phyloP scores from a whole-genome alignment of 768 basidiomycete species.

The Panellus pusillus region DNA sequence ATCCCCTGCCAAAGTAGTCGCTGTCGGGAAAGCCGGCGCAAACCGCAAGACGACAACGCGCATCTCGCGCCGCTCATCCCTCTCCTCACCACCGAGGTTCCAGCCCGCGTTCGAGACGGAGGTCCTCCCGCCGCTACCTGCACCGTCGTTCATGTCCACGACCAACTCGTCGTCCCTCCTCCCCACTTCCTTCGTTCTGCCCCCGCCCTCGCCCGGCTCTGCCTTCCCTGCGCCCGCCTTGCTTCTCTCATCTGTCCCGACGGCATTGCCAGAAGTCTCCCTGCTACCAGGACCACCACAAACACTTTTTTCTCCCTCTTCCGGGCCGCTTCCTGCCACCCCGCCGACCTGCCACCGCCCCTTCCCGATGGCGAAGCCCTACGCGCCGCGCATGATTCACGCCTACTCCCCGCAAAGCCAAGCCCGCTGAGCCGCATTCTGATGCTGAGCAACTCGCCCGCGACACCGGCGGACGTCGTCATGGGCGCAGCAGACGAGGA shows the following conservation, averaged over 20 bases:
- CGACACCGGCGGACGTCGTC: slow-evolving; percentile 28
- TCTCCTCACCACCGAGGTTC: slow-evolving; percentile 27
- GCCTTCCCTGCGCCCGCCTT: slow-evolving; percentile 56
- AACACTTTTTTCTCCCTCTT: too few species aligned
- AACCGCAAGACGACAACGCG: slow-evolving; percentile 42
- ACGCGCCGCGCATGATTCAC: slow-evolving; percentile 68
- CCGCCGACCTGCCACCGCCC: slow-evolving; percentile 36
- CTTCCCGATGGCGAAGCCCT: slow-evolving; percentile 73
- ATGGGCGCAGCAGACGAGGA: too few species aligned
- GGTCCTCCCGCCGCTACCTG: slow-evolving; percentile 35
- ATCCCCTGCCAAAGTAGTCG: slow-evolving; percentile 45
- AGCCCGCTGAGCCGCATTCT: slow-evolving; percentile 81
- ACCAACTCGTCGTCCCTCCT: slow-evolving; percentile 45
- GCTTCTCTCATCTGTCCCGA: slow-evolving; percentile 29
- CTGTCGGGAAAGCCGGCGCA: slow-evolving; percentile 47
- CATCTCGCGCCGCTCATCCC: slow-evolving; percentile 48
- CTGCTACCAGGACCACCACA: not conserved
- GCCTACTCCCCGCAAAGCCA: slow-evolving; percentile 78
- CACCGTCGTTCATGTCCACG: slow-evolving; percentile 16
- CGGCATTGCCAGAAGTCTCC: not conserved
- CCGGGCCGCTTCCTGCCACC: slow-evolving; percentile 6
- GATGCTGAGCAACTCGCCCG: slow-evolving; percentile 65
- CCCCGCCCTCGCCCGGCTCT: slow-evolving; percentile 73
- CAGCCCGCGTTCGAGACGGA: slow-evolving; percentile 56
- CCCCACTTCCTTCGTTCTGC: slow-evolving; percentile 72